Percentiles rank a stretch among this genome's conserved stretches.
Evolutionary conservation across 495 filamentous ascomycete genomes (phyloP).

Genomic region (Penicillium psychrofluorescens): DNA sequence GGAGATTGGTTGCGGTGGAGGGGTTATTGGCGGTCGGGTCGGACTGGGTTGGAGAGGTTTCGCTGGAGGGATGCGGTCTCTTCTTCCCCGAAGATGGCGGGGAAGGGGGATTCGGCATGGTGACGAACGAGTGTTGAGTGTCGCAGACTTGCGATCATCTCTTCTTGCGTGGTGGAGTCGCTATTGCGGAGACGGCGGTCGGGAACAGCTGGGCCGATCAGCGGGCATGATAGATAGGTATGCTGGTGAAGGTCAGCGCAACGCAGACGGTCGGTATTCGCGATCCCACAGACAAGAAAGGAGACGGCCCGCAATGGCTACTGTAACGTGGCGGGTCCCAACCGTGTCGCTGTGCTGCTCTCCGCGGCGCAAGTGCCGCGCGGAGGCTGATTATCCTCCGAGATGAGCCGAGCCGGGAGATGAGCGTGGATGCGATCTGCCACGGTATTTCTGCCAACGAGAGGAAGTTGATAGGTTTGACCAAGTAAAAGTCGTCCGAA

Average conservation of each 20-base stretch:
- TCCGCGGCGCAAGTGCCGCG: conserved; percentile 11
- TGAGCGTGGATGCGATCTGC: background rate
- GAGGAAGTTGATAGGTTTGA: background rate
- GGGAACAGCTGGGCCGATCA: conserved; percentile 22
- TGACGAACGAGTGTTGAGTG: conserved; percentile 17
- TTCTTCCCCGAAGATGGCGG: conserved; percentile 34
- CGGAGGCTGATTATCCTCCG: conserved; percentile 13
- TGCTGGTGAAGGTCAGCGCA: background rate
- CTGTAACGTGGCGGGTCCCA: background rate
- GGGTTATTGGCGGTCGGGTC: conserved; percentile 10
- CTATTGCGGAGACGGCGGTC: conserved; percentile 18
- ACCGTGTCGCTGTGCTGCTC: background rate
- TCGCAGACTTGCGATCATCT: conserved; percentile 30
- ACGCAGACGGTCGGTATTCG: conserved; percentile 5
- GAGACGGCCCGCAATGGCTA: conserved; percentile 10
- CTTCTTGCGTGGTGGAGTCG: conserved; percentile 17
- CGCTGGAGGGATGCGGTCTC: conserved; percentile 27
- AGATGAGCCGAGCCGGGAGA: background rate
- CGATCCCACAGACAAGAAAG: conserved; percentile 4
- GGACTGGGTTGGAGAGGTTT: conserved; percentile 14
- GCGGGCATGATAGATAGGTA: conserved; percentile 23
- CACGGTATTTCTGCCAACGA: background rate
- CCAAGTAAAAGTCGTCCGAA: no score
- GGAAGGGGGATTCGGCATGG: conserved; percentile 34
- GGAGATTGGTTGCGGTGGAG: conserved; percentile 7